Conservation (phyloP, 495 filamentous ascomycete genomes). For the Tetracladium setigerum region DNA sequence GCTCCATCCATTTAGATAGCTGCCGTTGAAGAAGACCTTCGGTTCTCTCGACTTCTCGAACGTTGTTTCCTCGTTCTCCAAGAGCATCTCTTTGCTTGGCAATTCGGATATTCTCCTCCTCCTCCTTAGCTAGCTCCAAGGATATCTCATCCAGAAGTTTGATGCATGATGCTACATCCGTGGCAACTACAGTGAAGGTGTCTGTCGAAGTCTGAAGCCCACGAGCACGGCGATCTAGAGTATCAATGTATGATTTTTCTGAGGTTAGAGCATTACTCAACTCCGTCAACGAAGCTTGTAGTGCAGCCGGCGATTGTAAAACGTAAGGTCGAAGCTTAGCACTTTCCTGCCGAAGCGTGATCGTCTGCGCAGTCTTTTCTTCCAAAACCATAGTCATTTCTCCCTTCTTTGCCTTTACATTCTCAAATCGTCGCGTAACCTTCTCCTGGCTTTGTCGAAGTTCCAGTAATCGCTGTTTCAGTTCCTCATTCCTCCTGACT, state of each 20-base stretch:
- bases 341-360: slow-evolving; percentile 61
- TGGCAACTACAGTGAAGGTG: slow-evolving; percentile 73
- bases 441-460: slow-evolving; percentile 69
- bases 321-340: slow-evolving; percentile 88
- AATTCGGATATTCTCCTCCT: slow-evolving; percentile 76
- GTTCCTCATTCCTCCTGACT: slow-evolving; percentile 71
- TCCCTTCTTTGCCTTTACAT: slow-evolving; percentile 62
- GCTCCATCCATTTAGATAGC: slow-evolving; percentile 71
- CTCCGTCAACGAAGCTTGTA: slow-evolving; percentile 76
- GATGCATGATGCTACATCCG: slow-evolving; percentile 77
- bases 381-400: slow-evolving; percentile 65
- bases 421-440: slow-evolving; percentile 69
- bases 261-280: slow-evolving; percentile 64
- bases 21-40: slow-evolving; percentile 80
- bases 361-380: slow-evolving; percentile 63
- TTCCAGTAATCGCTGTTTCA: slow-evolving; percentile 71
- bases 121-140: slow-evolving; percentile 76
- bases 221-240: slow-evolving; percentile 73
- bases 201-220: slow-evolving; percentile 90
- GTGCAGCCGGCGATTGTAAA: slow-evolving; percentile 71
- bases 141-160: slow-evolving; percentile 85
- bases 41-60: slow-evolving; percentile 81
- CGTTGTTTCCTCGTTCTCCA: slow-evolving; percentile 76
- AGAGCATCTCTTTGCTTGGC: slow-evolving; percentile 77
- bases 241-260: slow-evolving; percentile 79